Evolutionary conservation across 148 eudicot genomes (phyloP).

Genomic region (Amaranthus palmeri): DNA sequence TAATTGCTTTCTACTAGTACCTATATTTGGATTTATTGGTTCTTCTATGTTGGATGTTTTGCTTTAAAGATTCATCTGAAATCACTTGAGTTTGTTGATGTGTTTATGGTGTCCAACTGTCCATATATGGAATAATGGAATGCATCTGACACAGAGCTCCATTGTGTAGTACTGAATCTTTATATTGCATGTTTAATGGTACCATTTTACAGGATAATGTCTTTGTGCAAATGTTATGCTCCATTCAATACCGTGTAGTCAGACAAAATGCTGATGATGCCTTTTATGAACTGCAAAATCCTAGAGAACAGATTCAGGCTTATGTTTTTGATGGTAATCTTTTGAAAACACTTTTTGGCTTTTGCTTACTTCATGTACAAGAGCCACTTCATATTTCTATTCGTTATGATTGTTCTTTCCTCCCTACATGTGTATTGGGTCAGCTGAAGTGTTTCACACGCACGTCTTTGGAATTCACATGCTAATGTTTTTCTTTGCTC

Average conservation of each 20-base stretch:
- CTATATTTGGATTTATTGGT: too few relatives aligned
- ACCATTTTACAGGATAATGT: slow-evolving; percentile 76
- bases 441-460: not conserved
- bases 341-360: not conserved
- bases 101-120: too few relatives aligned
- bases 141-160: too few relatives aligned
- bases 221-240: slow-evolving; percentile 87
- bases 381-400: not conserved
- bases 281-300: slow-evolving; percentile 92
- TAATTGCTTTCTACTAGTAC: too few relatives aligned
- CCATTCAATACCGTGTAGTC: slow-evolving; percentile 92
- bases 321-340: slow-evolving; percentile 90
- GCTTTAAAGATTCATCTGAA: too few relatives aligned
- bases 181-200: slow-evolving; percentile 4
- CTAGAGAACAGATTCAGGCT: slow-evolving; percentile 90
- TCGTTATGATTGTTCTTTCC: not conserved
- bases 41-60: too few relatives aligned
- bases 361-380: not conserved
- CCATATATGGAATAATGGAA: too few relatives aligned
- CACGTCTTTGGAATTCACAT: not conserved
- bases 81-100: too few relatives aligned
- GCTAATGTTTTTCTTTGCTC: not conserved
- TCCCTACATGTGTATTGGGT: not conserved
- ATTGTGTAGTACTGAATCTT: not conserved
- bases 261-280: slow-evolving; percentile 93